These are phyloP conservation scores for Lasiosphaeriaceae sp. DNA, from an alignment of 495 filamentous ascomycete species.

Conservation along the genomic window DNA sequence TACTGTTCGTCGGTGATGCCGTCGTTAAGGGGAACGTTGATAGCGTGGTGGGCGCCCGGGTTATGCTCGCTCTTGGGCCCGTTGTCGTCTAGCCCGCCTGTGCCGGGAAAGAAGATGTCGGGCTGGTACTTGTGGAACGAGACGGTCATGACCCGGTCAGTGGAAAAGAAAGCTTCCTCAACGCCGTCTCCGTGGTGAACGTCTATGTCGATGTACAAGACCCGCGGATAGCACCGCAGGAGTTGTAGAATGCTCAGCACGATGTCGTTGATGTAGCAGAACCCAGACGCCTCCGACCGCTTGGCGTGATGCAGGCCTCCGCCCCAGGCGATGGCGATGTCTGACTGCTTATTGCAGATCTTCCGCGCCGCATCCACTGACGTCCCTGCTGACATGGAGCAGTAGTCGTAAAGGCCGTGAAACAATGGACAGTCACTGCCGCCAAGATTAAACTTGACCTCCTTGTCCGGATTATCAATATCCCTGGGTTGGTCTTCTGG, in stretches of 20 bases:
- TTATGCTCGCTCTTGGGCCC: constrained; percentile 81
- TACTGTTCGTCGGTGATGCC: constrained; percentile 95
- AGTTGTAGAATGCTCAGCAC: constrained; percentile 94
- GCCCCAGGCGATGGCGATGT: constrained; percentile 97
- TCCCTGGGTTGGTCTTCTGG: constrained; percentile 48
- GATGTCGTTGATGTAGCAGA: constrained; percentile 99
- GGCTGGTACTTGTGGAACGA: constrained; percentile 94
- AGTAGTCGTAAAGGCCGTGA: constrained; percentile 92
- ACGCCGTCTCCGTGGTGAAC: constrained; percentile 98
- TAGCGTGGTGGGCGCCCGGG: constrained; percentile 84
- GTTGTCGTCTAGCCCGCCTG: constrained; percentile 87
- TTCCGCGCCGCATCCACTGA: constrained; percentile 90
- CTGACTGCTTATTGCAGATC: constrained; percentile 76
- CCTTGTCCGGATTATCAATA: constrained; percentile 43
- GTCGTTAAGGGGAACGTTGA: constrained; percentile 94
- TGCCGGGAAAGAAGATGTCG: constrained; percentile 93
- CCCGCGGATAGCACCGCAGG: constrained; percentile 87
- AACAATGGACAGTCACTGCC: constrained; percentile 92
- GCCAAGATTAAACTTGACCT: constrained; percentile 75
- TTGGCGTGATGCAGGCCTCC: constrained; percentile 97
- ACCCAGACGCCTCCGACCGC: constrained; percentile 92
- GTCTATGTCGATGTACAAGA: constrained; percentile 97
- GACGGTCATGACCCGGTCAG: constrained; percentile 96
- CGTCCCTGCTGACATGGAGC: constrained; percentile 85
- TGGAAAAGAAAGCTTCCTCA: constrained; percentile 96